Base-by-base conservation (phyloP, 495 filamentous ascomycete genomes). In the Talaromyces thailandensis region DNA sequence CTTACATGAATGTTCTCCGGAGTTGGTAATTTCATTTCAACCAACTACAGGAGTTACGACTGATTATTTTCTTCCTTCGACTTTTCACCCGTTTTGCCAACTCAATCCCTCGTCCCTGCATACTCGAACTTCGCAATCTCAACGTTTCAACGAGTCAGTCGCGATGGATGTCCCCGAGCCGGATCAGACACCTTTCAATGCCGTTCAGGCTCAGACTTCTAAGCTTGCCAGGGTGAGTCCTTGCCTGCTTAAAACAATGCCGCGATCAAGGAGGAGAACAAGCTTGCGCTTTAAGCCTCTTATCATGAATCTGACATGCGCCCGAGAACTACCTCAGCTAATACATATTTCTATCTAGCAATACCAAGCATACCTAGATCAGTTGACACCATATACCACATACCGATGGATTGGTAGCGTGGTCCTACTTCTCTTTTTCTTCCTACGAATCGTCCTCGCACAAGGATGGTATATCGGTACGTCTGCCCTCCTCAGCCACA, bases 391-490 rank as follows among this genome's bases (percentile, higher is more conserved):
- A 7, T 95, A 86, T 73, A 85, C 88, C 43, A 73, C 85, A 59
- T 96, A 97, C 74, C 85, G 94, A 77, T 98, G 94, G 94, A 76
- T 87, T 60, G 85, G 88, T 73, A 96, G 92, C 18, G 88, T 68
- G 24, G 83, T 84, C 9, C 80, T 89, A 26, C 83, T 98, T 60
- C 58, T 89, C 61, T 16, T 91, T 60, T 97, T 98, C 83, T 91
- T 93, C 72, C 70, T 93, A 63, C 86, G 94, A 66, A 93, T 98
- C 67, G 78, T 98, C 66, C 61, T 95, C 21, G 90, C 92, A 56
- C 92, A 96, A 79, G 94, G 94, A 71, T 98, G 94, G 94, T 98
- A 98, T 69, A 97, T 98, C 62, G 93, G 93, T 98, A 82, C 64
- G 86, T 68, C 21, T 32, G n/a, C n/a, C 1, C 35, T 6, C 0